A percentile compares a stretch with the other conserved stretches of the same genome.
These are phyloP conservation scores for Candida glucosophila DNA, from an alignment of 1,139 yeast species.

Conservation along the genomic window DNA sequence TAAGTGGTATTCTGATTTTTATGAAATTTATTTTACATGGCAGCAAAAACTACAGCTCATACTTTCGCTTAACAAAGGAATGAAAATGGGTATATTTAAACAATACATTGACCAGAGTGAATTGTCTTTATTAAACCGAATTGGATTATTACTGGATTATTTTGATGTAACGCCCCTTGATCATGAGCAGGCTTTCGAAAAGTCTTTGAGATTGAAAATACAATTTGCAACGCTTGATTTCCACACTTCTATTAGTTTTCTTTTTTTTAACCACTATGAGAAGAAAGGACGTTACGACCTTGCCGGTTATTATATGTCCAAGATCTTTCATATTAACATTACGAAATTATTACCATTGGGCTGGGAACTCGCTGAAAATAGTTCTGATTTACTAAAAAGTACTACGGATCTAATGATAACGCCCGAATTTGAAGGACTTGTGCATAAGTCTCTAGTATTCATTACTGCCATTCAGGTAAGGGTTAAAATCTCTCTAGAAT, in stretches of 20 bases:
- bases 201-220: conserved; percentile 14
- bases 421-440: conserved; percentile 24
- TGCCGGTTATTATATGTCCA: conserved; percentile 23
- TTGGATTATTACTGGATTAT: no score
- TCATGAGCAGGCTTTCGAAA: conserved; percentile 1
- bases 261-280: conserved; percentile 30
- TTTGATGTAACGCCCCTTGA: neutral
- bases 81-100: no score
- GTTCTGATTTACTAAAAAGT: conserved; percentile 10
- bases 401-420: conserved; percentile 28
- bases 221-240: conserved; percentile 15
- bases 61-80: no score
- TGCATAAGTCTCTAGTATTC: conserved; percentile 23
- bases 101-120: no score
- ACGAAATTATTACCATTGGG: conserved; percentile 28
- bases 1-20: no score
- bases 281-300: conserved; percentile 12
- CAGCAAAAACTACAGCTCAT: no score
- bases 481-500: conserved; percentile 6
- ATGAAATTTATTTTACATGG: no score
- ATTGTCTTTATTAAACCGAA: no score
- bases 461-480: conserved; percentile 16
- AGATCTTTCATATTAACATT: conserved; percentile 16
- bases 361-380: conserved; percentile 15
- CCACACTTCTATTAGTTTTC: conserved; percentile 20